Base-by-base conservation (phyloP, 805 yeast genomes). In the Kodamaea neixiangensis region DNA sequence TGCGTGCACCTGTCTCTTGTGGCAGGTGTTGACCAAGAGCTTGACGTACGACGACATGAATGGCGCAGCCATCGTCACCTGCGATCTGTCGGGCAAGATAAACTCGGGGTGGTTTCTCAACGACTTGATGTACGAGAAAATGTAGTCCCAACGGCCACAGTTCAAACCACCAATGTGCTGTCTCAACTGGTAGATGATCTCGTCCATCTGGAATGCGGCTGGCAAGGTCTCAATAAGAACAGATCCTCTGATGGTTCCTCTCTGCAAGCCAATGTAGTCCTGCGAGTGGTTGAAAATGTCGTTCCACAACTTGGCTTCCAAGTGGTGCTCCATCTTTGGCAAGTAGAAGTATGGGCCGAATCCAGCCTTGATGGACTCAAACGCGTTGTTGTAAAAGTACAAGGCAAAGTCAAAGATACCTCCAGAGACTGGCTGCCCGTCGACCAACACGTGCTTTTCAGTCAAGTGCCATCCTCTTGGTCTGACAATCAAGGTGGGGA, bases 121-220 rank as follows among this genome's bases (percentile, higher is more conserved):
- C 40, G 87, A 76, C 70, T 87, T 87, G 67, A 87, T 86, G 55
- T 89, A 85, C 35, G 89, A 83, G 73, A 87, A 87, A 69, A 87
- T 87, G 72, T 87, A 87, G 70, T 87, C 96, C 93, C 94, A 87
- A 72, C 96, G 80, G 60, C 96, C 96, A 77, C 94, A 87, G 73
- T 87, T 87, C 68, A 87, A 78, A 50, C 94, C 96, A 7, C 87
- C 79, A 48, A 87, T 85, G 68, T 87, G 96, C 47, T 82, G 83
- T 68, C 90, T 78, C 64, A 87, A 76, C 63, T 87, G 87, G 64
- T 82, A 87, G 61, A 87, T 80, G 58, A 87, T 87, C 70, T 87
- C 96, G 64, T 87, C 92, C 85, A 87, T 83, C 70, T 87, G 94
- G 79, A 85, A 87, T 13, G 92, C 90, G 41, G 89, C 91, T 37